A percentile compares a stretch with the other conserved stretches of the same genome.
phyloP scores from a whole-genome alignment of 768 basidiomycete genomes.

The Sporobolomyces pararoseus region DNA sequence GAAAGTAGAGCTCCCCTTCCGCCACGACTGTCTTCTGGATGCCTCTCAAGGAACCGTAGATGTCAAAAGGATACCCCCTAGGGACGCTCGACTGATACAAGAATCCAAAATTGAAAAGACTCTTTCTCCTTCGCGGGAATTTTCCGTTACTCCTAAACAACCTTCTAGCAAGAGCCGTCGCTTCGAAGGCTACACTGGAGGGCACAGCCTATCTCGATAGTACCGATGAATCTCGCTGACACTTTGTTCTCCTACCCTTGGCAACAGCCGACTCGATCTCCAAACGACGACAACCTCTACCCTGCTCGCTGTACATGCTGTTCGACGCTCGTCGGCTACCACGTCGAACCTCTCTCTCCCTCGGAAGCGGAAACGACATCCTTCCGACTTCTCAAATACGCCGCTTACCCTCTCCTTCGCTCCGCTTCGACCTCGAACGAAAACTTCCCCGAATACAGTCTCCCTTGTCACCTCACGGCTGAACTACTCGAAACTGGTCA shows the following conservation, averaged over 20 bases:
- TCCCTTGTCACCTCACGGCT: conserved; percentile 62
- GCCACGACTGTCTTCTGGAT: conserved; percentile 54
- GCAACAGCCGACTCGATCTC: conserved; percentile 14
- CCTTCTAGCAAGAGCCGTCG: conserved; percentile 69
- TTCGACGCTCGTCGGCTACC: conserved; percentile 55
- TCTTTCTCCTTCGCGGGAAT: conserved; percentile 22
- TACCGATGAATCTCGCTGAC: conserved; percentile 29
- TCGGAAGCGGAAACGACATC: conserved; percentile 62
- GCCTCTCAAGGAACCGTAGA: conserved; percentile 52
- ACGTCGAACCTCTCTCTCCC: conserved; percentile 77
- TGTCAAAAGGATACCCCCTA: conserved; percentile 6
- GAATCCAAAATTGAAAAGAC: conserved; percentile 70
- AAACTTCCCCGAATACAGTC: conserved; percentile 47
- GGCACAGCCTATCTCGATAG: conserved; percentile 58
- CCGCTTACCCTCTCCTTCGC: conserved; percentile 25
- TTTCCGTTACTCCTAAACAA: conserved; percentile 68
- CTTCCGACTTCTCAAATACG: conserved; percentile 49
- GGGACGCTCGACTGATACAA: conserved; percentile 79
- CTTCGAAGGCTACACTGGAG: conserved; percentile 85
- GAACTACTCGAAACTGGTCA: conserved; percentile 88
- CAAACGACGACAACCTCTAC: conserved; percentile 28
- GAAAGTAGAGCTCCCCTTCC: conserved; percentile 87
- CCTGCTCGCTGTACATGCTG: conserved; percentile 32
- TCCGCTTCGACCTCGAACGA: not conserved
- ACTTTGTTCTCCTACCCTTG: not conserved